Conservation (phyloP, 2,329 filamentous ascomycete genomes). For the Myriosclerotinia scirpicola region DNA sequence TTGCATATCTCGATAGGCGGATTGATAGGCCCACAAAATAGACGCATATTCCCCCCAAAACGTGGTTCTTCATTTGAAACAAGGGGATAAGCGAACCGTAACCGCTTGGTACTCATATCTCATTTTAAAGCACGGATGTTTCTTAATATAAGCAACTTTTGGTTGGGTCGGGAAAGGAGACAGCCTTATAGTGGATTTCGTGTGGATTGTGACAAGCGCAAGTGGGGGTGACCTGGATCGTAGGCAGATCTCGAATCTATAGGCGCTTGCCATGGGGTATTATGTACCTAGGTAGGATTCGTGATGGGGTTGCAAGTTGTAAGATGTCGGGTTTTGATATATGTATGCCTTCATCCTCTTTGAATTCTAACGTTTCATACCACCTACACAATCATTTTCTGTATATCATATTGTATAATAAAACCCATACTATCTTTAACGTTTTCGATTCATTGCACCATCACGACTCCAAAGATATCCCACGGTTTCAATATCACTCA, state of each 20-base stretch:
- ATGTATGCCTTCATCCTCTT: background rate
- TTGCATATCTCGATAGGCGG: background rate
- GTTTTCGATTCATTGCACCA: background rate
- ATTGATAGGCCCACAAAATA: constrained; percentile 19
- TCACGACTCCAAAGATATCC: background rate
- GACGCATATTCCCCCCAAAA: constrained; percentile 13
- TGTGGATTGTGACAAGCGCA: constrained; percentile 16
- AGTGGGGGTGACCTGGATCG: constrained; percentile 5
- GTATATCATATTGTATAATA: constrained; percentile 18
- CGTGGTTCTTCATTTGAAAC: constrained; percentile 8
- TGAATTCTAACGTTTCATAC: background rate
- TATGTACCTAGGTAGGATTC: constrained; percentile 4
- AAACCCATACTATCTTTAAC: constrained; percentile 9
- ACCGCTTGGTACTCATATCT: constrained; percentile 7
- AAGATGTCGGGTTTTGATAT: constrained; percentile 8
- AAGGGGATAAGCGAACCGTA: constrained; percentile 10
- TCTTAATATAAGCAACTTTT: background rate
- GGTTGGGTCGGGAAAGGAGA: constrained; percentile 15
- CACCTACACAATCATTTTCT: background rate
- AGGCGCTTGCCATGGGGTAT: constrained; percentile 1
- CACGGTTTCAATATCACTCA: background rate
- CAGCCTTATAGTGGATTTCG: constrained; percentile 19
- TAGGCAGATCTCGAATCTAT: constrained; percentile 15
- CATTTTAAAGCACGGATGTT: background rate
- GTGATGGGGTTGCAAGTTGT: background rate